These are phyloP conservation scores for Immersiella caudata DNA, from an alignment of 495 filamentous ascomycete species.

Conservation along the genomic window DNA sequence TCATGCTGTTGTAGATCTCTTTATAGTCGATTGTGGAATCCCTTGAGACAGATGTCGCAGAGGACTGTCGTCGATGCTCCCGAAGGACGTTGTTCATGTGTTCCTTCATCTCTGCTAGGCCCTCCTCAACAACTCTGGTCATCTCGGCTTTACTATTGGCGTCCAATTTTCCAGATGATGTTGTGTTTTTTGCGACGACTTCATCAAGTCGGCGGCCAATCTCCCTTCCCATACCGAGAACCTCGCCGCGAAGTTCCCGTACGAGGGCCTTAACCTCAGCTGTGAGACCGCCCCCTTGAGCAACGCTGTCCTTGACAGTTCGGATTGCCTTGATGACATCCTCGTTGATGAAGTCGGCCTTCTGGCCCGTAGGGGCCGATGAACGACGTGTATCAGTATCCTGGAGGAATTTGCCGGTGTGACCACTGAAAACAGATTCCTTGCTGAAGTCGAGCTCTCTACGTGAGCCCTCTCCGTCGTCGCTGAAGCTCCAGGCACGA, in stretches of 20 bases:
- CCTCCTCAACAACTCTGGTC: slow-evolving; percentile 73
- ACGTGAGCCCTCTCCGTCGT: slow-evolving; percentile 45
- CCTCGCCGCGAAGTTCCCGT: slow-evolving; percentile 86
- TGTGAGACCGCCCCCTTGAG: slow-evolving; percentile 81
- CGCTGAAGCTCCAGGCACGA: slow-evolving; percentile 52
- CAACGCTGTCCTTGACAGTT: slow-evolving; percentile 83
- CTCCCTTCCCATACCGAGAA: slow-evolving; percentile 89
- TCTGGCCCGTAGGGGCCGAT: slow-evolving; percentile 34
- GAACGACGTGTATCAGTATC: slow-evolving; percentile 41
- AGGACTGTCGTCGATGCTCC: slow-evolving; percentile 72
- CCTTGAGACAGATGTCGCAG: slow-evolving; percentile 33
- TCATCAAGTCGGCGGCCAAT: slow-evolving; percentile 82
- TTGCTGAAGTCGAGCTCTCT: slow-evolving; percentile 50
- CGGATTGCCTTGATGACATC: slow-evolving; percentile 77
- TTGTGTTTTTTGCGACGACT: slow-evolving; percentile 47
- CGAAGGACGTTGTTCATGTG: slow-evolving; percentile 75
- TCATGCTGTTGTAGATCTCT: slow-evolving; percentile 79
- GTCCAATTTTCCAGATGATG: slow-evolving; percentile 48
- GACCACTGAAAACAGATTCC: slow-evolving; percentile 44
- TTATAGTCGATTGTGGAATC: slow-evolving; percentile 62
- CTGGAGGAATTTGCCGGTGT: slow-evolving; percentile 38
- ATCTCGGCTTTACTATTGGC: slow-evolving; percentile 68
- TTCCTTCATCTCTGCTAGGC: slow-evolving; percentile 74
- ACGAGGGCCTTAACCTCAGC: slow-evolving; percentile 88
- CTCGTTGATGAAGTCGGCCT: slow-evolving; percentile 56